Percentiles rank a stretch among this genome's conserved stretches.
These are phyloP conservation scores for Lecanicillium sp. DNA, from an alignment of 2,329 filamentous ascomycete genomes.

Conservation along the genomic window DNA sequence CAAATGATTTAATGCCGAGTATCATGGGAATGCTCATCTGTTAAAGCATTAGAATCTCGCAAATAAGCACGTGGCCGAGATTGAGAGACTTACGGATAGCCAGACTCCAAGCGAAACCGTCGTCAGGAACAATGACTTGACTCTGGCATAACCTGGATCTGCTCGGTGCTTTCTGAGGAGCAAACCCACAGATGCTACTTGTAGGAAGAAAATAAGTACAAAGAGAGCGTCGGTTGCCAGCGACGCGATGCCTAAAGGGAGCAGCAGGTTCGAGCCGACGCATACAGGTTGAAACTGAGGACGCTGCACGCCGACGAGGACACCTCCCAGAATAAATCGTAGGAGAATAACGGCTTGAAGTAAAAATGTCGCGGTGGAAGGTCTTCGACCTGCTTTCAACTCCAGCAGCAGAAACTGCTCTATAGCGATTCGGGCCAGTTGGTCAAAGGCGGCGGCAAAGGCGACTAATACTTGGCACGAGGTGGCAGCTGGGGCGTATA, in stretches of 20 bases:
- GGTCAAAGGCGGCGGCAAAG: conserved; percentile 48
- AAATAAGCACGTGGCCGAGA: too few species aligned
- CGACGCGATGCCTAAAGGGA: conserved; percentile 35
- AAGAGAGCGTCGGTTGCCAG: conserved; percentile 38
- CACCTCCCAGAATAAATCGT: conserved; percentile 43
- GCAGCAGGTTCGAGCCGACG: conserved; percentile 35
- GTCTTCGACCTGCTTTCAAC: conserved; percentile 29
- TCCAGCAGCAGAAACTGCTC: conserved; percentile 48
- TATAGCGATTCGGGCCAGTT: conserved; percentile 43
- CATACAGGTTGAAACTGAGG: conserved; percentile 45
- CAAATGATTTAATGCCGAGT: conserved; percentile 34
- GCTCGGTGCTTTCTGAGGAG: conserved; percentile 11
- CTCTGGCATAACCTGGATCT: conserved; percentile 18
- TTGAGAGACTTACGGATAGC: conserved; percentile 38
- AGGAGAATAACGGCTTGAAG: conserved; percentile 38
- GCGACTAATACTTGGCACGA: conserved; percentile 44
- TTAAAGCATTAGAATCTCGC: conserved; percentile 6
- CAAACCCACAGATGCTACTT: conserved; percentile 30
- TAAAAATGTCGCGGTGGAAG: conserved; percentile 27
- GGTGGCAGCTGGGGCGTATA: conserved; percentile 31
- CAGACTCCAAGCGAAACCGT: conserved; percentile 38
- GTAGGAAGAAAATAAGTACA: conserved; percentile 28
- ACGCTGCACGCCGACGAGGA: conserved; percentile 46
- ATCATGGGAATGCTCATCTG: conserved; percentile 44
- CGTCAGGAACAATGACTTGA: conserved; percentile 29